phyloP scores from a whole-genome alignment of 2,329 filamentous ascomycete genomes.

The Neonectria magnoliae region DNA sequence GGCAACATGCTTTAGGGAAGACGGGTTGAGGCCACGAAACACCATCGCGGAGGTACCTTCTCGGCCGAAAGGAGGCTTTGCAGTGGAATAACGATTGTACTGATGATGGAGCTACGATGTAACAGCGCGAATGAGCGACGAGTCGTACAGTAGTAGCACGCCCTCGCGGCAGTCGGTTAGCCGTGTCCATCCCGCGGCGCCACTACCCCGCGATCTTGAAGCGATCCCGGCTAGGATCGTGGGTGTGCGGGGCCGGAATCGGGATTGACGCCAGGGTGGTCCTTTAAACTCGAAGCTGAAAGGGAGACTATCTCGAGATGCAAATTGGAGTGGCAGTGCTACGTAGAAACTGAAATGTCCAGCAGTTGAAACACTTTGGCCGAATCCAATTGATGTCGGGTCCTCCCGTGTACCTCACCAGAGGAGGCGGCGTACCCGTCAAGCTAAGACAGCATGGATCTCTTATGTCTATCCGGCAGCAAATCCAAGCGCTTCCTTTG shows the following conservation, averaged over 20 bases:
- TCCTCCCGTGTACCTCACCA: no score
- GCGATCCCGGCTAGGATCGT: background rate
- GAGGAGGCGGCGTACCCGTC: no score
- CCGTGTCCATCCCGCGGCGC: background rate
- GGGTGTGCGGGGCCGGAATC: background rate
- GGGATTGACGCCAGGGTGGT: background rate
- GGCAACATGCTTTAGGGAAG: background rate
- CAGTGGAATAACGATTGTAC: background rate
- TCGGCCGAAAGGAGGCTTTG: background rate
- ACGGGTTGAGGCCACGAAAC: background rate
- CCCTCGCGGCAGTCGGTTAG: background rate
- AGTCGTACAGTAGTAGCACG: background rate
- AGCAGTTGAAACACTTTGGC: background rate
- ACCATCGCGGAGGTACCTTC: background rate
- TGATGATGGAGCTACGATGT: background rate
- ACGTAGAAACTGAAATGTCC: no score
- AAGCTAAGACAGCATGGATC: no score
- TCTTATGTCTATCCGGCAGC: no score
- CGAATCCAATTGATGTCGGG: background rate
- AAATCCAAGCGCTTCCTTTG: background rate
- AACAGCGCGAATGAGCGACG: background rate
- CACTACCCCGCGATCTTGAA: slow-evolving; percentile 13
- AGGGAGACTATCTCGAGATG: background rate
- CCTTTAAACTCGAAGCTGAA: background rate
- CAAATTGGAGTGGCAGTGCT: no score